Evolutionary conservation across 495 filamentous ascomycete species (phyloP).

Genomic region (Thermothielavioides terrestris): DNA sequence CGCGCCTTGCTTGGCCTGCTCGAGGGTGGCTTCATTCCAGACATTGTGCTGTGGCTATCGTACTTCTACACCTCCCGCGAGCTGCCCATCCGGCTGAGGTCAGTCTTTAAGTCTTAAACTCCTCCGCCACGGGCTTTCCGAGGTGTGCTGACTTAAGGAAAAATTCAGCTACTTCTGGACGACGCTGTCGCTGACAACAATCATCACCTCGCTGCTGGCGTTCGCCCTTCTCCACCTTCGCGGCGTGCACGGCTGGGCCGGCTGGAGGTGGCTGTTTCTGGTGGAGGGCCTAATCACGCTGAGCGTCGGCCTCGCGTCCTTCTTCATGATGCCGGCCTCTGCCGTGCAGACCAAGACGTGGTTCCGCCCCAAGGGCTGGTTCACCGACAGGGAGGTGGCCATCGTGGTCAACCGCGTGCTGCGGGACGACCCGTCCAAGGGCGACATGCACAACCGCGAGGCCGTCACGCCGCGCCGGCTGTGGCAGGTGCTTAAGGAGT

Average conservation of each 20-base stretch:
- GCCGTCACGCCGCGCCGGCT: constrained; percentile 49
- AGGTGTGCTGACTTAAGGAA: not conserved
- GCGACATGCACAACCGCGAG: constrained; percentile 52
- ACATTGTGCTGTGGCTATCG: constrained; percentile 52
- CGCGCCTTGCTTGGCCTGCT: constrained; percentile 56
- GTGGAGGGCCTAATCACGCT: constrained; percentile 45
- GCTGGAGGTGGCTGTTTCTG: constrained; percentile 57
- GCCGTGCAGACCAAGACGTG: constrained; percentile 45
- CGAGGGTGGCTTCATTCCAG: constrained; percentile 53
- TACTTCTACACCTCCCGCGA: constrained; percentile 65
- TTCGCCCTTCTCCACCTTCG: constrained; percentile 46
- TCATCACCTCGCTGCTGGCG: constrained; percentile 45
- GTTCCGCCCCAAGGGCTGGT: constrained; percentile 44
- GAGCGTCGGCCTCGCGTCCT: constrained; percentile 42
- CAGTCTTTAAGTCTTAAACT: not conserved
- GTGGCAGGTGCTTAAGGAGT: constrained; percentile 54
- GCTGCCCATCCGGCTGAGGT: constrained; percentile 56
- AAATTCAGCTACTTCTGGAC: constrained; percentile 51
- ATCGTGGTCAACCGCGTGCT: constrained; percentile 69
- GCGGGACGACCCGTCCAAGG: constrained; percentile 59
- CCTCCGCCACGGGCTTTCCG: too few species aligned
- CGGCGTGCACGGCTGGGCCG: constrained; percentile 44
- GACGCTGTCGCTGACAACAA: constrained; percentile 40
- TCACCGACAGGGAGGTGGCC: constrained; percentile 41
- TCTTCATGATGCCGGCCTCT: constrained; percentile 48